Percentiles rank a stretch among this genome's conserved stretches.
These are phyloP conservation scores for Dactylellina parvicollis DNA, from an alignment of 2,329 filamentous ascomycete genomes.

Conservation along the genomic window DNA sequence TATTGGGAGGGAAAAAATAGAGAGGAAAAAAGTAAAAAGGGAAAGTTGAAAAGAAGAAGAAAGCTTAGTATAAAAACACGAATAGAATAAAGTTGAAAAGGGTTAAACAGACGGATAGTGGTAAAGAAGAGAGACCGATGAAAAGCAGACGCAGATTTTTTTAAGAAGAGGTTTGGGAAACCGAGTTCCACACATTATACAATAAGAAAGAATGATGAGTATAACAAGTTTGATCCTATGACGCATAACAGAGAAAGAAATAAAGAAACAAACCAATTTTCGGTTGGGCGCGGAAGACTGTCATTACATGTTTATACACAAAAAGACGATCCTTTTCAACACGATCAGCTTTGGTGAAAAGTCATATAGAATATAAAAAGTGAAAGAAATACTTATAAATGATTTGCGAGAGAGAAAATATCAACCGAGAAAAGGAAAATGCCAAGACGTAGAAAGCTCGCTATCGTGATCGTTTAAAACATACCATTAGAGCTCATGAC, in stretches of 20 bases:
- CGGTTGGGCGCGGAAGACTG: slow-evolving; percentile 13
- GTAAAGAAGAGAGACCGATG: slow-evolving; percentile 13
- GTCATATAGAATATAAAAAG: neutral
- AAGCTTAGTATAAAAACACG: slow-evolving; percentile 17
- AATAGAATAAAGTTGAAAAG: too few relatives aligned
- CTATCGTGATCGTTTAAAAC: slow-evolving; percentile 44
- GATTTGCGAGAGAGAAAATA: neutral
- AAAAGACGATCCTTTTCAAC: slow-evolving; percentile 7
- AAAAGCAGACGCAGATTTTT: neutral
- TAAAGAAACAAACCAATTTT: neutral
- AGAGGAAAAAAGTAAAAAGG: slow-evolving; percentile 1
- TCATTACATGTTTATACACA: slow-evolving; percentile 49
- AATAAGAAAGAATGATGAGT: slow-evolving; percentile 18
- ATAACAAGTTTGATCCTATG: neutral
- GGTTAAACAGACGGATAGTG: too few relatives aligned
- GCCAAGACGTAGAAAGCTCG: slow-evolving; percentile 1
- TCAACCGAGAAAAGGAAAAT: slow-evolving; percentile 27
- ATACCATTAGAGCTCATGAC: slow-evolving; percentile 42
- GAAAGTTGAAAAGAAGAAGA: neutral
- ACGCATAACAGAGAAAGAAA: neutral
- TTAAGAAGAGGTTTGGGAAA: slow-evolving; percentile 1
- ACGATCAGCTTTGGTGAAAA: neutral
- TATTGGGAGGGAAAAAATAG: neutral
- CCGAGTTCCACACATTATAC: slow-evolving; percentile 43
- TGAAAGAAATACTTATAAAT: slow-evolving; percentile 7